Percentiles rank a stretch among this genome's conserved stretches.
phyloP scores from a whole-genome alignment of 352 stramenopile genomes.

The Phytopythium oedochilum region DNA sequence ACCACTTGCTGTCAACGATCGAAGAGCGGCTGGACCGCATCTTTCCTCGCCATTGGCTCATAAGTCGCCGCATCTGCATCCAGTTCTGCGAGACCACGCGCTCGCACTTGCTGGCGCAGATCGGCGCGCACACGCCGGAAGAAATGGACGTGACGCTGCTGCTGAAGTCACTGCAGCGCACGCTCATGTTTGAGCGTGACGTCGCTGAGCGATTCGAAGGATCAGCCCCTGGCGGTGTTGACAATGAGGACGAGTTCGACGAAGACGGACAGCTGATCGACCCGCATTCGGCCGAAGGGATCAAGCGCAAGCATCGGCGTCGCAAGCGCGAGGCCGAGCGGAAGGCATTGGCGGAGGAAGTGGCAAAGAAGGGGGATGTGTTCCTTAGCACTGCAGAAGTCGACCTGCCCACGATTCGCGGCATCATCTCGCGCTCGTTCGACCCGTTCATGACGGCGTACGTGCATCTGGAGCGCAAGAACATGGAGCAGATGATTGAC shows the following conservation, averaged over 20 bases:
- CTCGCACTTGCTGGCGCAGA: slow-evolving; percentile 59
- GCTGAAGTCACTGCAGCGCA: slow-evolving; percentile 65
- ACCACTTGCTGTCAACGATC: slow-evolving; percentile 61
- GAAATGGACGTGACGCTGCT: slow-evolving; percentile 72
- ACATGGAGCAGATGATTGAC: slow-evolving; percentile 92
- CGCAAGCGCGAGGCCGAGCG: slow-evolving; percentile 72
- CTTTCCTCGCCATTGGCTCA: slow-evolving; percentile 96
- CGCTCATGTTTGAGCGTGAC: slow-evolving; percentile 79
- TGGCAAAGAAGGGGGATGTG: slow-evolving; percentile 49
- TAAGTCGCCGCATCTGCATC: slow-evolving; percentile 91
- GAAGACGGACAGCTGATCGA: slow-evolving; percentile 73
- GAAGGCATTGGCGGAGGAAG: slow-evolving; percentile 59
- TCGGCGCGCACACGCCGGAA: slow-evolving; percentile 59
- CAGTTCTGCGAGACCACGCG: slow-evolving; percentile 90
- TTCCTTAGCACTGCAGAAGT: slow-evolving; percentile 32
- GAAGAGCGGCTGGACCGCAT: slow-evolving; percentile 88
- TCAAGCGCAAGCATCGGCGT: slow-evolving; percentile 66
- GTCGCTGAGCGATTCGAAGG: slow-evolving; percentile 69
- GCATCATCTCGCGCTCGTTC: slow-evolving; percentile 92
- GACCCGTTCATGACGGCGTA: slow-evolving; percentile 98
- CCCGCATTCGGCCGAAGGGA: slow-evolving; percentile 63
- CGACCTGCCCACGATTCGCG: slow-evolving; percentile 54
- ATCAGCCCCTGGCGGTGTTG: slow-evolving; percentile 21
- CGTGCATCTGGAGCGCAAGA: slow-evolving; percentile 94
- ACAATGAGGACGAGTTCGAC: slow-evolving; percentile 62